A percentile compares a stretch with the other conserved stretches of the same genome.
These are phyloP conservation scores for Colletotrichum echinochloae DNA, from an alignment of 2,329 filamentous ascomycete species.

Conservation along the genomic window DNA sequence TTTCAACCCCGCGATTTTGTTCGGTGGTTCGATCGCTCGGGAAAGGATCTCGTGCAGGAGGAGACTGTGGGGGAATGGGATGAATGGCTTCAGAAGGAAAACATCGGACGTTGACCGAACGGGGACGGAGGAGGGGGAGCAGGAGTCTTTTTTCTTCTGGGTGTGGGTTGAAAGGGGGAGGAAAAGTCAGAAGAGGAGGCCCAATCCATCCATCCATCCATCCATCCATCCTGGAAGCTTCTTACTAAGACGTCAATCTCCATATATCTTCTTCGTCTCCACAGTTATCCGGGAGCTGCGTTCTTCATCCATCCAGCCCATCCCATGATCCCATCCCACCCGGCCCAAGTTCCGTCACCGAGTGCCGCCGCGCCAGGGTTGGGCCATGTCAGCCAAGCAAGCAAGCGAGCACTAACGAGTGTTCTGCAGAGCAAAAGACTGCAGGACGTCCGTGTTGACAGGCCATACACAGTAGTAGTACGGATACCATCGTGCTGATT, in stretches of 20 bases:
- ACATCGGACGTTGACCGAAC: constrained; percentile 39
- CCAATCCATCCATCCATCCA: too few species aligned
- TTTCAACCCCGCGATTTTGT: constrained; percentile 37
- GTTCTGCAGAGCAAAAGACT: neutral
- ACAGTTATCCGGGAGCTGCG: constrained; percentile 29
- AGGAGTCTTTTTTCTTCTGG: too few species aligned
- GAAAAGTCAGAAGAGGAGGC: neutral
- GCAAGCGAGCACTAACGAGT: neutral
- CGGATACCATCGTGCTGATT: neutral
- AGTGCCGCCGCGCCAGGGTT: constrained; percentile 4
- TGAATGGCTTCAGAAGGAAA: neutral
- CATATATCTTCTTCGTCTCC: constrained; percentile 1
- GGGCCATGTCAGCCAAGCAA: too few species aligned
- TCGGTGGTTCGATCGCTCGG: constrained; percentile 29
- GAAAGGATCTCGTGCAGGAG: constrained; percentile 27
- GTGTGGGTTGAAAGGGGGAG: too few species aligned
- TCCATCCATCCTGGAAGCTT: neutral
- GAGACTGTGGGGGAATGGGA: neutral
- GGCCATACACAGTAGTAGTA: too few species aligned
- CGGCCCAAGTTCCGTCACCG: neutral
- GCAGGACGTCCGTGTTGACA: neutral
- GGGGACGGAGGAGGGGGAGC: neutral
- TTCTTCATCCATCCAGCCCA: constrained; percentile 37
- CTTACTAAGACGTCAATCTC: constrained; percentile 22
- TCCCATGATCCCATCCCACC: too few species aligned